These are phyloP conservation scores for Hypomontagnella submonticulosa DNA, from an alignment of 495 filamentous ascomycete genomes.

Conservation along the genomic window DNA sequence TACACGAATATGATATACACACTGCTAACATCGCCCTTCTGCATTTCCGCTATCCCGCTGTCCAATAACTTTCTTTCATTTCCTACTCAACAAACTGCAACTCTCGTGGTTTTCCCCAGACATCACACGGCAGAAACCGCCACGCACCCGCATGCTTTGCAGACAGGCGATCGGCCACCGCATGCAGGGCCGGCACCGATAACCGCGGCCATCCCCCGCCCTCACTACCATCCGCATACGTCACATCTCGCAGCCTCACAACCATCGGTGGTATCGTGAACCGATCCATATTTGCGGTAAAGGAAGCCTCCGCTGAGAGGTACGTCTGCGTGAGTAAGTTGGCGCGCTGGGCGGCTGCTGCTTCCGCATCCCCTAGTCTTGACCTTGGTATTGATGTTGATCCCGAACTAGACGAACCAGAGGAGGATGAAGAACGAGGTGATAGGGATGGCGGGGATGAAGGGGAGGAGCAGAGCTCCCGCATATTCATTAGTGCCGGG, in stretches of 20 bases:
- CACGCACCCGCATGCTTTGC: constrained; percentile 50
- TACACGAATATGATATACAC: neutral
- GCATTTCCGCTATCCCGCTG: neutral
- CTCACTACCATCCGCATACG: constrained; percentile 10
- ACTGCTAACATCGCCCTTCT: neutral
- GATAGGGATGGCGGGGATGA: constrained; percentile 9
- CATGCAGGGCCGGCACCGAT: constrained; percentile 47
- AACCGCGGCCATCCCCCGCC: constrained; percentile 49
- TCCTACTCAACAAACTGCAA: constrained; percentile 41
- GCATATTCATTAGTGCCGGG: constrained; percentile 31
- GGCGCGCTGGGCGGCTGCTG: constrained; percentile 13
- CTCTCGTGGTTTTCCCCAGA: constrained; percentile 48
- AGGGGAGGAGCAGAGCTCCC: constrained; percentile 34
- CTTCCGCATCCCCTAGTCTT: too few relatives aligned
- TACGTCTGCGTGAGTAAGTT: constrained; percentile 25
- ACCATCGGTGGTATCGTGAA: constrained; percentile 41
- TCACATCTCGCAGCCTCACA: constrained; percentile 36
- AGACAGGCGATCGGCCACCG: constrained; percentile 39
- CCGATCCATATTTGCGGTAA: constrained; percentile 13
- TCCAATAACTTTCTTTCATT: neutral
- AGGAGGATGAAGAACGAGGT: neutral
- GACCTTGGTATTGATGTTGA: too few relatives aligned
- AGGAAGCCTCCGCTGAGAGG: constrained; percentile 20
- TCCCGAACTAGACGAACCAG: neutral
- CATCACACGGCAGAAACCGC: constrained; percentile 57